Evolutionary conservation across 2,329 filamentous ascomycete genomes (phyloP).

Genomic region (Cordyceps javanica): DNA sequence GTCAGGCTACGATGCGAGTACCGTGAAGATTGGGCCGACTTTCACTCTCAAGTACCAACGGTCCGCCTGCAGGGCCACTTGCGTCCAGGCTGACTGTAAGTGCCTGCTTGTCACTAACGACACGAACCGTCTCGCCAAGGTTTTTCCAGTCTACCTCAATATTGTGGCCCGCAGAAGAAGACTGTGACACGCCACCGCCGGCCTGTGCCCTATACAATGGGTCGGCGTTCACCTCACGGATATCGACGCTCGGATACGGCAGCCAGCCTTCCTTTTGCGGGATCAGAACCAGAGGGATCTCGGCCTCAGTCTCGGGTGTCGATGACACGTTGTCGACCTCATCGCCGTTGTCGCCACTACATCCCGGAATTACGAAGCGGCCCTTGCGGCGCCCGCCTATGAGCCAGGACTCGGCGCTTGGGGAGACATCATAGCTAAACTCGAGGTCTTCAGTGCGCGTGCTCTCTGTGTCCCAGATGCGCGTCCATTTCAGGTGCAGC

Average conservation of each 20-base stretch:
- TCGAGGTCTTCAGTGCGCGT: conserved; percentile 48
- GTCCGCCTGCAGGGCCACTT: conserved; percentile 58
- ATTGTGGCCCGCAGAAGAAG: conserved; percentile 23
- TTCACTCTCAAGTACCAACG: conserved; percentile 61
- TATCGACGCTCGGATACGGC: conserved; percentile 72
- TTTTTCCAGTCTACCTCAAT: conserved; percentile 80
- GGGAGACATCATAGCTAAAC: conserved; percentile 78
- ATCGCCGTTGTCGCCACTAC: conserved; percentile 11
- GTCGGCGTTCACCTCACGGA: conserved; percentile 52
- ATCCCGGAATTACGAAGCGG: conserved; percentile 59
- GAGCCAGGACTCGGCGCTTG: conserved; percentile 72
- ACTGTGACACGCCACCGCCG: conserved; percentile 9
- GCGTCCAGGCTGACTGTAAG: conserved; percentile 70
- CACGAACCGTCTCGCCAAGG: conserved; percentile 68
- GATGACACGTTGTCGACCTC: conserved; percentile 18
- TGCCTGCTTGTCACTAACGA: conserved; percentile 63
- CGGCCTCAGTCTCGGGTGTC: conserved; percentile 44
- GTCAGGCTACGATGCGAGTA: conserved; percentile 6
- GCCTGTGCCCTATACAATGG: conserved; percentile 12
- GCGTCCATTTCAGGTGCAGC: conserved; percentile 57
- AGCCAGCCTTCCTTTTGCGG: conserved; percentile 73
- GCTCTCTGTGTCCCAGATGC: conserved; percentile 51
- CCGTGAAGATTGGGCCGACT: conserved; percentile 13
- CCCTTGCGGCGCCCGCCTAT: conserved; percentile 75
- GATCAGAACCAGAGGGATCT: conserved; percentile 68